Percentiles rank a stretch among this genome's conserved stretches.
These are phyloP conservation scores for Kandelia obovata DNA, from an alignment of 345 rosid species.

Conservation along the genomic window DNA sequence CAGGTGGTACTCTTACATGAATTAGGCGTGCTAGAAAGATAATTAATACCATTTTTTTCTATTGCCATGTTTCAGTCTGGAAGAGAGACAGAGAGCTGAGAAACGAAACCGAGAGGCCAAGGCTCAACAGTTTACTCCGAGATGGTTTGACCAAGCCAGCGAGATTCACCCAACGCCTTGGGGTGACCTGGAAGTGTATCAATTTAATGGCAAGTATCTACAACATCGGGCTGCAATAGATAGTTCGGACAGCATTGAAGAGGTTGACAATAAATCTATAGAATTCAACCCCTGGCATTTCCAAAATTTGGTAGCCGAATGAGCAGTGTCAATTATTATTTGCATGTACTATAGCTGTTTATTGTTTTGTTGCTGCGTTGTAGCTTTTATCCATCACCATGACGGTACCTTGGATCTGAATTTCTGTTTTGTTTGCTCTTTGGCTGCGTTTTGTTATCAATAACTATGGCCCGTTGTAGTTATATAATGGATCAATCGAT, in stretches of 20 bases:
- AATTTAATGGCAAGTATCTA: conserved; percentile 62
- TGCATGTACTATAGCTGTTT: conserved; percentile 20
- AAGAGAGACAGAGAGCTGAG: conserved; percentile 83
- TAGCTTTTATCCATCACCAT: background rate
- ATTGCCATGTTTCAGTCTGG: conserved; percentile 31
- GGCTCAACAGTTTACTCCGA: conserved; percentile 53
- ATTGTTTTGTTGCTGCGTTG: conserved; percentile 17
- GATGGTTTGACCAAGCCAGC: conserved; percentile 62
- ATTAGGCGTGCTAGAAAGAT: background rate
- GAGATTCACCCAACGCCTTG: conserved; percentile 76
- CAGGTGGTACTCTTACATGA: background rate
- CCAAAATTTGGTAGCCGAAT: conserved; percentile 42
- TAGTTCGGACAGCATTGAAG: conserved; percentile 36
- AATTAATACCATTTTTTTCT: background rate
- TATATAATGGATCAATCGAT: too few relatives aligned
- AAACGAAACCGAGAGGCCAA: conserved; percentile 63
- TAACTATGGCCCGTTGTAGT: too few relatives aligned
- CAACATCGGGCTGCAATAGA: conserved; percentile 52
- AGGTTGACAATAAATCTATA: conserved; percentile 32
- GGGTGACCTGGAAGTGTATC: conserved; percentile 82
- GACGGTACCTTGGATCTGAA: conserved; percentile 1
- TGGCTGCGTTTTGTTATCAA: too few relatives aligned
- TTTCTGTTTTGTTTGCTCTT: background rate
- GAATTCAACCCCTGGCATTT: conserved; percentile 78
- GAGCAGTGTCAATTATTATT: conserved; percentile 16